A percentile compares a stretch with the other conserved stretches of the same genome.
phyloP scores from a whole-genome alignment of 2,329 filamentous ascomycete species.

The Pseudogymnoascus sp. region DNA sequence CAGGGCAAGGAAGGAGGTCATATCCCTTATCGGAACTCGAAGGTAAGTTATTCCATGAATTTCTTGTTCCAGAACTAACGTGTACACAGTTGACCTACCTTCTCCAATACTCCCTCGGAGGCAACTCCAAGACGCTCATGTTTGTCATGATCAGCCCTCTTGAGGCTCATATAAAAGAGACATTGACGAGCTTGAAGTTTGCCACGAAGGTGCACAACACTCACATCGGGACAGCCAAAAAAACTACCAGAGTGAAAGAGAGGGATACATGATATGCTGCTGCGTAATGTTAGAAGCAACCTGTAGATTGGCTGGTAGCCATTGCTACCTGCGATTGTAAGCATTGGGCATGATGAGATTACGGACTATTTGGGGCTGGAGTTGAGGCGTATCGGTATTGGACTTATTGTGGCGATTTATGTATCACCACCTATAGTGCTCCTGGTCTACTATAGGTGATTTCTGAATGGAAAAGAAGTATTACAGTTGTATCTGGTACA shows the following conservation, averaged over 20 bases:
- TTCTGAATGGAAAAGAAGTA: constrained; percentile 3
- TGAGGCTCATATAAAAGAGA: constrained; percentile 84
- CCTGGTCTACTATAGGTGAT: constrained; percentile 1
- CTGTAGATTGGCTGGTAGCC: neutral
- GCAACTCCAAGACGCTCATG: constrained; percentile 97
- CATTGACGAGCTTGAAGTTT: constrained; percentile 88
- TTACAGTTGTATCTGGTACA: neutral
- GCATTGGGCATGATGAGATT: neutral
- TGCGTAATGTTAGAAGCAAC: constrained; percentile 1
- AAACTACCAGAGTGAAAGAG: constrained; percentile 49
- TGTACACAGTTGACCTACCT: constrained; percentile 68
- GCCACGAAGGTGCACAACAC: constrained; percentile 91
- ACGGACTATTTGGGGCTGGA: constrained; percentile 4
- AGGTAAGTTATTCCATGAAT: constrained; percentile 41
- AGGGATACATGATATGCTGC: neutral
- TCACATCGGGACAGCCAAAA: constrained; percentile 82
- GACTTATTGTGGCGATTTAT: constrained; percentile 1
- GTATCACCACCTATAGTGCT: constrained; percentile 4
- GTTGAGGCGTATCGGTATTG: neutral
- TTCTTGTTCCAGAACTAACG: constrained; percentile 15
- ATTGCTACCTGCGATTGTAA: neutral
- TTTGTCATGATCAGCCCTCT: constrained; percentile 96
- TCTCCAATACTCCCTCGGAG: constrained; percentile 86
- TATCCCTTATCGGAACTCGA: constrained; percentile 91
- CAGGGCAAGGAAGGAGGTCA: constrained; percentile 68